Evolutionary conservation across 1,139 yeast genomes (phyloP).

Genomic region (Hyphopichia pseudoburtonii): DNA sequence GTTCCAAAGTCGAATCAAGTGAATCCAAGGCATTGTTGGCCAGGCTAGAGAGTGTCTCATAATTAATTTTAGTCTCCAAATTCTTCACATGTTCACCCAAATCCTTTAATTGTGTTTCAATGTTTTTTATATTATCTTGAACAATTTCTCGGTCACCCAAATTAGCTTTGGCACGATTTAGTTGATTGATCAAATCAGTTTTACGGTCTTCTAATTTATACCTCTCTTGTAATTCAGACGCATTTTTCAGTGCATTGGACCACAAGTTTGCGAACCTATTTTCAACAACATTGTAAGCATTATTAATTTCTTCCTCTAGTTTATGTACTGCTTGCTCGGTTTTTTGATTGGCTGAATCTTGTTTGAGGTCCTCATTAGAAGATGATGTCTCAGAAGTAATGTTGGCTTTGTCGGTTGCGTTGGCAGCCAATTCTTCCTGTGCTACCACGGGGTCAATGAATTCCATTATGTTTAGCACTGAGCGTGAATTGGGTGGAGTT

Average conservation of each 20-base stretch:
- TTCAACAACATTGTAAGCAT: slow-evolving; percentile 48
- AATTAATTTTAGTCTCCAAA: slow-evolving; percentile 12
- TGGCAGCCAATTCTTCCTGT: slow-evolving; percentile 14
- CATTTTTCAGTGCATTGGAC: slow-evolving; percentile 35
- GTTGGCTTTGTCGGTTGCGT: slow-evolving; percentile 9
- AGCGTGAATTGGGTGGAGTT: no score
- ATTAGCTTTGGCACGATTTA: slow-evolving; percentile 30
- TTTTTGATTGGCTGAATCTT: slow-evolving; percentile 17
- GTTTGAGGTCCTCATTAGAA: background rate
- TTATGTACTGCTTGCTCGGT: slow-evolving; percentile 50
- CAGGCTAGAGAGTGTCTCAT: slow-evolving; percentile 18
- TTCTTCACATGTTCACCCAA: slow-evolving; percentile 16
- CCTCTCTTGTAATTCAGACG: slow-evolving; percentile 32
- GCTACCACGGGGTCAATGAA: slow-evolving; percentile 31
- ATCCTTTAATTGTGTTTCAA: slow-evolving; percentile 35
- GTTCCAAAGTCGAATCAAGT: slow-evolving; percentile 66
- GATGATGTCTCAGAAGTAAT: background rate
- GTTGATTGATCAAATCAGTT: slow-evolving; percentile 33
- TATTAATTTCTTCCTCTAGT: slow-evolving; percentile 54
- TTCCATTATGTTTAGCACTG: slow-evolving; percentile 24
- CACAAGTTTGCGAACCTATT: slow-evolving; percentile 39
- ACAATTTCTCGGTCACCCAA: slow-evolving; percentile 25
- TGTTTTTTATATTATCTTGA: slow-evolving; percentile 25
- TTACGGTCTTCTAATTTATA: slow-evolving; percentile 44
- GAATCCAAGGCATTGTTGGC: slow-evolving; percentile 64